These are phyloP conservation scores for Cytospora piceae DNA, from an alignment of 2,329 filamentous ascomycete genomes.

Conservation along the genomic window DNA sequence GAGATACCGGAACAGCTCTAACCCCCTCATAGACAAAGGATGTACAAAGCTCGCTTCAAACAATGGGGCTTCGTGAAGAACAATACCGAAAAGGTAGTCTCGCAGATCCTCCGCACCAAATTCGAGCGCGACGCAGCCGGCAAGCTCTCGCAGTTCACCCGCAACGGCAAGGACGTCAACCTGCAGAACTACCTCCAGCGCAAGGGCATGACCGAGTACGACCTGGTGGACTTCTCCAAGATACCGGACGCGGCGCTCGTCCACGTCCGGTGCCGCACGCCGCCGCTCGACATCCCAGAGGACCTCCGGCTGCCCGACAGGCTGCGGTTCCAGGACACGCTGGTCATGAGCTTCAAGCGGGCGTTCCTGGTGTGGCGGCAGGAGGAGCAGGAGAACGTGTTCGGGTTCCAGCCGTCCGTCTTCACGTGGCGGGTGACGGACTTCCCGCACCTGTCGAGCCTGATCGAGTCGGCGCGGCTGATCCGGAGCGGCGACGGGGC, in stretches of 20 bases:
- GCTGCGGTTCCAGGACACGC: slow-evolving; percentile 25
- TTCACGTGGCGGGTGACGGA: slow-evolving; percentile 25
- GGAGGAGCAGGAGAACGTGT: slow-evolving; percentile 22
- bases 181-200: slow-evolving; percentile 56
- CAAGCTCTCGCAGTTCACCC: slow-evolving; percentile 56
- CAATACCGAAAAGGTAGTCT: slow-evolving; percentile 57
- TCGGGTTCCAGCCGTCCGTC: slow-evolving; percentile 18
- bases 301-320: slow-evolving; percentile 22
- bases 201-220: slow-evolving; percentile 57
- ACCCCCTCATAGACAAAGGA: slow-evolving; percentile 47
- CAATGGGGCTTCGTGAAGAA: slow-evolving; percentile 61
- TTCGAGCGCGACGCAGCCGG: slow-evolving; percentile 57
- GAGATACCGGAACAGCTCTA: not conserved
- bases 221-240: slow-evolving; percentile 50
- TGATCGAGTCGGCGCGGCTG: slow-evolving; percentile 23
- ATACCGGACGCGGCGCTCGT: slow-evolving; percentile 16
- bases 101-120: slow-evolving; percentile 54
- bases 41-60: slow-evolving; percentile 60
- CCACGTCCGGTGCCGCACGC: slow-evolving; percentile 27
- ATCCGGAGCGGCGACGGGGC: slow-evolving; percentile 17
- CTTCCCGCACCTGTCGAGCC: slow-evolving; percentile 25
- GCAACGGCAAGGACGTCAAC: slow-evolving; percentile 56
- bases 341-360: slow-evolving; percentile 26
- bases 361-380: slow-evolving; percentile 25
- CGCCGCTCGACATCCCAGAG: slow-evolving; percentile 17